Evolutionary conservation across 306 rosid genomes (phyloP).

Genomic region (Acacia acuminata): DNA sequence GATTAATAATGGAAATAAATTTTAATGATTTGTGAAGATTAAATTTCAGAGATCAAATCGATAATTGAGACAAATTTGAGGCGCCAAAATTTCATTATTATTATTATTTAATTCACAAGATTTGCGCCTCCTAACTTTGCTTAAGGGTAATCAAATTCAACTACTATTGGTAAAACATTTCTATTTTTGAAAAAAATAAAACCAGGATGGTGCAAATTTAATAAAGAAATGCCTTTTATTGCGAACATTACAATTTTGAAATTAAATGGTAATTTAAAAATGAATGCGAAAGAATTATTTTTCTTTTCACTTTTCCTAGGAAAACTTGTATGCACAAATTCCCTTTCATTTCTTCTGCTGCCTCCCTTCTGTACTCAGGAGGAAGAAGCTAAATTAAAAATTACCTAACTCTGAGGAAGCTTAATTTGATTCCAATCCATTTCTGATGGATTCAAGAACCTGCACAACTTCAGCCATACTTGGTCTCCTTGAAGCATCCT

Average conservation of each 20-base stretch:
- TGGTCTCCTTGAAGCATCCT: conserved; percentile 86
- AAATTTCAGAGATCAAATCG: too few relatives aligned
- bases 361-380: conserved; percentile 16
- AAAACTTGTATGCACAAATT: conserved; percentile 29
- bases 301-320: conserved; percentile 29
- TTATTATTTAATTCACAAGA: neutral
- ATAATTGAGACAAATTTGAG: too few relatives aligned
- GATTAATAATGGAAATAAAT: neutral
- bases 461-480: conserved; percentile 99
- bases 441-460: conserved; percentile 94
- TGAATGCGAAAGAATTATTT: conserved; percentile 58
- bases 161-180: neutral
- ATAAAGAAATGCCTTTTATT: conserved; percentile 57
- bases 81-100: neutral
- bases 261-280: conserved; percentile 49
- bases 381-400: conserved; percentile 29
- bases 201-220: conserved; percentile 19
- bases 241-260: conserved; percentile 36
- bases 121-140: neutral
- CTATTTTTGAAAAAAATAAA: neutral
- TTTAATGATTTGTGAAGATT: neutral
- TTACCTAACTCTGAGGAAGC: neutral
- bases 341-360: conserved; percentile 19
- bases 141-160: too few relatives aligned
- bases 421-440: conserved; percentile 66